Evolutionary conservation across 106 monocot genomes (phyloP).

Genomic region (Hemerocallis citrina): DNA sequence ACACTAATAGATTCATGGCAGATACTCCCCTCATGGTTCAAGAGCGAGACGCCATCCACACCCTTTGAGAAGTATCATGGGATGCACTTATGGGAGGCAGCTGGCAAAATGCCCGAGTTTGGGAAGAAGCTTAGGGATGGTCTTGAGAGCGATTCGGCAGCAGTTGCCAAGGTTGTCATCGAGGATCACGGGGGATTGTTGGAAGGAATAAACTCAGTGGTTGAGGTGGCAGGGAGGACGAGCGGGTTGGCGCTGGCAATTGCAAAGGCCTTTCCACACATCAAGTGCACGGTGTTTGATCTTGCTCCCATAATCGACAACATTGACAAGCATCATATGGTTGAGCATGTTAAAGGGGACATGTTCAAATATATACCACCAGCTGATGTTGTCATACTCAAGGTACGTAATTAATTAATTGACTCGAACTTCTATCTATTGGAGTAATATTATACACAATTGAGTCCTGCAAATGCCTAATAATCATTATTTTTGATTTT

Average conservation of each 20-base stretch:
- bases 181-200: not conserved
- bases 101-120: not conserved
- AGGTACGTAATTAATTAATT: not conserved
- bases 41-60: not conserved
- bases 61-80: not conserved
- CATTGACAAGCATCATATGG: not conserved
- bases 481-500: no score
- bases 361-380: constrained; percentile 8
- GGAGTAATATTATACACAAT: not conserved
- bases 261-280: not conserved
- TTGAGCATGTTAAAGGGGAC: constrained; percentile 7
- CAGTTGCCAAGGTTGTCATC: not conserved
- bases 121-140: constrained; percentile 1
- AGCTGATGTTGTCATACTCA: constrained; percentile 8
- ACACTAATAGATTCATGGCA: not conserved
- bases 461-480: no score
- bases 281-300: constrained; percentile 10
- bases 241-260: not conserved
- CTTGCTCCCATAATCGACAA: not conserved
- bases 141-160: constrained; percentile 8
- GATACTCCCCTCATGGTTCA: not conserved
- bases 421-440: not conserved
- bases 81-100: not conserved
- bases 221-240: constrained; percentile 14
- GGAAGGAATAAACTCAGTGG: not conserved